These are phyloP conservation scores for Scleromitrula shiraiana DNA, from an alignment of 2,329 filamentous ascomycete species.

Conservation along the genomic window DNA sequence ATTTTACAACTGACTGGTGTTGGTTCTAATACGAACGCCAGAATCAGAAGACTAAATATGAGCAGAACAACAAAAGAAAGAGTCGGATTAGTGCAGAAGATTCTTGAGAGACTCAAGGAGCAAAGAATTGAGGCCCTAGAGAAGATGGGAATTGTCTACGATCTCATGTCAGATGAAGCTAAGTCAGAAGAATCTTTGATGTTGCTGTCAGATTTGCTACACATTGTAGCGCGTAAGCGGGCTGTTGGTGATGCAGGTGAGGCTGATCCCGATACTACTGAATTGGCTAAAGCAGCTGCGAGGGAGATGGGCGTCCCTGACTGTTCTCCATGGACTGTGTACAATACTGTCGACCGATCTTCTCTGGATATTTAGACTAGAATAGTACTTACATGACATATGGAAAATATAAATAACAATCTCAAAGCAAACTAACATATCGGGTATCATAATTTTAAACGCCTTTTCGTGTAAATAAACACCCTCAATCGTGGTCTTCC, in stretches of 20 bases:
- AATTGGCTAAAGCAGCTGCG: slow-evolving; percentile 12
- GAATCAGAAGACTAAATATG: slow-evolving; percentile 31
- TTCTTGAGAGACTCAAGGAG: slow-evolving; percentile 36
- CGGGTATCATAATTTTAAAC: slow-evolving; percentile 22
- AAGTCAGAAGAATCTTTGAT: slow-evolving; percentile 27
- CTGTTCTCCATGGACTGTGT: slow-evolving; percentile 11
- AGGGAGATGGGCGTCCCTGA: slow-evolving; percentile 22
- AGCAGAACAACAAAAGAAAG: slow-evolving; percentile 35
- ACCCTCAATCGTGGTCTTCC: slow-evolving; percentile 62
- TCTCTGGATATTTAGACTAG: neutral
- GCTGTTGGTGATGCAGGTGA: neutral
- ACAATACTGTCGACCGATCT: slow-evolving; percentile 4
- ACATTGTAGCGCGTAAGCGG: slow-evolving; percentile 16
- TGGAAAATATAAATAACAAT: neutral
- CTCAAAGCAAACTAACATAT: neutral
- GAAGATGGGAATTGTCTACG: slow-evolving; percentile 22
- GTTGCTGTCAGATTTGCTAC: slow-evolving; percentile 24
- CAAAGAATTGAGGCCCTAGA: slow-evolving; percentile 23
- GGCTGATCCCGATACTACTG: neutral
- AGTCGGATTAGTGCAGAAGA: slow-evolving; percentile 35
- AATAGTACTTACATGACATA: neutral
- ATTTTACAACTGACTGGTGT: slow-evolving; percentile 40
- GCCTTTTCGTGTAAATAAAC: neutral
- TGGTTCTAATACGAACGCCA: slow-evolving; percentile 24
- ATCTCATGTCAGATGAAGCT: slow-evolving; percentile 21